Evolutionary conservation across 495 filamentous ascomycete species (phyloP), one percentile per base, ranked within the genome.

Genomic region (Saxophila tyrrhenica): DNA sequence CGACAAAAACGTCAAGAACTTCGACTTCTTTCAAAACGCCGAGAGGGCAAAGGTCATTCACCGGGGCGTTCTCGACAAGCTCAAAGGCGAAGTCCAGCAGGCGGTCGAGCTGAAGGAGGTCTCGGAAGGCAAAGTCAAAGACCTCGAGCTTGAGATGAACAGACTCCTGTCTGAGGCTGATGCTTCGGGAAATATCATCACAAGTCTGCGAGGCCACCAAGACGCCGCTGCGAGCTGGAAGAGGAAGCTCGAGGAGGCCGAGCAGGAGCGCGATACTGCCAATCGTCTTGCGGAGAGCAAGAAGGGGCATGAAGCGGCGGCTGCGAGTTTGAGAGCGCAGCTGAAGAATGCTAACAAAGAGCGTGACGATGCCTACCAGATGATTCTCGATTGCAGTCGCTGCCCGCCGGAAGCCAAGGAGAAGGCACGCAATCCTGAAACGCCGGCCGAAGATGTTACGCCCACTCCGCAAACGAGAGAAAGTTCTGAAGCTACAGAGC

Each of bases 21-120:
- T 55, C 62, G 58, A 46, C 50, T 50, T 58, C 22, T 19, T 52
- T 45, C 65, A 73, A 19, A 65, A 73, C 48, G 70, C 66, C 21
- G 74, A 79, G 49, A 80, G 80, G 63, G 70, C 71, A 5, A 69
- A 73, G 1, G 67, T 69, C 21, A 73, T 76, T 1, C 52, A 81
- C 11, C 77, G 81, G 46, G 65, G 69, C n/a, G 50, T 81, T 39
- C 73, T 82, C 3, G 72, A 75, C 22, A 74, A 57, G 16, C 68
- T 83, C 29, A 71, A 72, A 29, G 63, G 67, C 10, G 73, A 82
- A 55, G 63, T 79, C 15, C 72, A 71, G 54, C 69, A 76, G 15
- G 69, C 72, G 41, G 68, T 71, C 57, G 29, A 60, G 21, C 57
- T 61, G 55, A 67, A 71, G 50, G 60, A 70, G 48, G 47, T 57